Evolutionary conservation across 768 basidiomycete species (phyloP), one percentile per base, ranked within the genome.

Genomic region (Lanmaoa pseudosensibilis): DNA sequence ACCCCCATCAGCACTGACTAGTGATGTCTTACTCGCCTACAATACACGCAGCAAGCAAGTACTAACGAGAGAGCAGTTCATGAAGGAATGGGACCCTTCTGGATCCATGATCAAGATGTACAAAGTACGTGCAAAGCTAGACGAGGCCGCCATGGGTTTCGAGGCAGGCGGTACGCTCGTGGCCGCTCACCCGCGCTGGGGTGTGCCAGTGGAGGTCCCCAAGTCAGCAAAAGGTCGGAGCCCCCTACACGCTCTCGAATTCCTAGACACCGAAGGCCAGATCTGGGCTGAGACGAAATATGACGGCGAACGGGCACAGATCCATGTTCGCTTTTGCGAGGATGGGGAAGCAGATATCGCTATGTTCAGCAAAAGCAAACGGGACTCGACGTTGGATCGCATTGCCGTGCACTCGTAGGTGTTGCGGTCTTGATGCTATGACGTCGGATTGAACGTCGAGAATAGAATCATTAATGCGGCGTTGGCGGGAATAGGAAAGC

Each of bases 281-380:
- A 76, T 94, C 10, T 95, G 89, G 83, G 90, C 88, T 2, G 94
- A 98, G 73, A 94, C 86, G 0, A 98, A 98, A 70, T 95, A 95
- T 69, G 94, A 96, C 55, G 94, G 94, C 11, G 94, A 96, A 71
- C 81, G 94, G n/a, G 87, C 93, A 52, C 94, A 98, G 63, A 92
- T 95, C 27, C 94, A 98, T 65, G 81, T 94, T 23, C 77, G 86
- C 65, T 66, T 86, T 2, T 57, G 65, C 5, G 64, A 62, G 4
- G 68, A 75, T 15, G 69, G 63, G 0, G 61, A 69, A 6, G 71
- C 79, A 5, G 74, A 73, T 34, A 88, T 95, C 57, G 85, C 74
- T 1, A 93, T 96, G 39, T 94, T 88, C 68, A 94, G 91, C 75
- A 96, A 98, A 73, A 93, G 89, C 64, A 86, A 83, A 55, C 74